Evolutionary conservation across 352 stramenopile genomes (phyloP).

Genomic region (Elongisporangium undulatum): DNA sequence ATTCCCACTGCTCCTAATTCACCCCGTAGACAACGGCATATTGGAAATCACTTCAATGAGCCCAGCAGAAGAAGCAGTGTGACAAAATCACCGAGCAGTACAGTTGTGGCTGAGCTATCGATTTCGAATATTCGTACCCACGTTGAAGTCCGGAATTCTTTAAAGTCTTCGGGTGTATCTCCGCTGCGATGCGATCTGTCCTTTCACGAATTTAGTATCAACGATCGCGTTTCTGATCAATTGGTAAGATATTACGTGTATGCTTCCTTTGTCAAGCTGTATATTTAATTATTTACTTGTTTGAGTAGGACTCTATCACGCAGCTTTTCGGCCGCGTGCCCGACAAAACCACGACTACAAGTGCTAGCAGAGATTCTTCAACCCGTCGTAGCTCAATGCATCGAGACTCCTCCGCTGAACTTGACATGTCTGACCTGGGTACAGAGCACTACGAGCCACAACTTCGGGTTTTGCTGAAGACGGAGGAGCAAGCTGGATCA

Average conservation of each 20-base stretch:
- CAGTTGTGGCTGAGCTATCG: slow-evolving; percentile 1
- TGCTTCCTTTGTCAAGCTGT: slow-evolving; percentile 1
- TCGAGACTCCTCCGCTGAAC: background rate
- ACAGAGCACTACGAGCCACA: background rate
- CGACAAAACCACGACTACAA: slow-evolving; percentile 3
- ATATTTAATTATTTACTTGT: slow-evolving; percentile 9
- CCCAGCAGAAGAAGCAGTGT: slow-evolving; percentile 6
- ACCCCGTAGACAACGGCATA: background rate
- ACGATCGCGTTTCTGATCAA: slow-evolving; percentile 44
- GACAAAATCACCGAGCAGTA: slow-evolving; percentile 1
- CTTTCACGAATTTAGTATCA: slow-evolving; percentile 28
- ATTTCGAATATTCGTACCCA: background rate
- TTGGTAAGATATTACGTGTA: slow-evolving; percentile 16
- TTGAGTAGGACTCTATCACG: slow-evolving; percentile 27
- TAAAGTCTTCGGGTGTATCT: background rate
- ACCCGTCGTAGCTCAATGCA: background rate
- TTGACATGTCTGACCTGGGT: background rate
- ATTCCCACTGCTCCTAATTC: background rate
- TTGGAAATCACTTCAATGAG: background rate
- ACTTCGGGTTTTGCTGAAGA: background rate
- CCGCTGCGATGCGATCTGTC: slow-evolving; percentile 39
- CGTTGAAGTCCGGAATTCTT: background rate
- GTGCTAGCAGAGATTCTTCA: background rate
- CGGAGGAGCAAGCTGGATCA: slow-evolving; percentile 7
- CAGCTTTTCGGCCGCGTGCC: slow-evolving; percentile 32